Base-by-base conservation (phyloP, 176 grass and related monocot genomes). In the Saccharum officinarum region DNA sequence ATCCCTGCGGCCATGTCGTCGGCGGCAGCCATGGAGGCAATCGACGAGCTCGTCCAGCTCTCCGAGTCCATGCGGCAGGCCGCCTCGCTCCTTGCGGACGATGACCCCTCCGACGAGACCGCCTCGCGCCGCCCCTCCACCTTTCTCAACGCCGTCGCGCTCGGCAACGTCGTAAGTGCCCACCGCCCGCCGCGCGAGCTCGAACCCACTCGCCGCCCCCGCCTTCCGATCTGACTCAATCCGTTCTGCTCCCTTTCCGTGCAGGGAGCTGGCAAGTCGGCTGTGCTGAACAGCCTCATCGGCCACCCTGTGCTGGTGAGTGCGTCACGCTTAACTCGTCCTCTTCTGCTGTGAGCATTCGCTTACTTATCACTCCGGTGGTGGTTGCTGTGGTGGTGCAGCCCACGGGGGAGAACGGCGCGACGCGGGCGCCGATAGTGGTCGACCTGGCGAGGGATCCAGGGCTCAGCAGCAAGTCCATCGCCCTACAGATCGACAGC, bases 391-490 rank as follows among this genome's bases (percentile, higher is more conserved):
- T 70, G 47, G 57, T 88, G 46, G 81, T 75, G 74, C 85, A 98
- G 96, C 96, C 96, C 47, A 98, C 93, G 37, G 96, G 96, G 61
- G 96, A 98, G 87, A 98, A 98, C 61, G 96, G 93, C 17, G 96
- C 96, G 7, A 98, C 96, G 36, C 91, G 96, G 80, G 93, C 96
- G 36, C 93, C 96, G 2, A 95, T 98, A 69, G 90, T 86, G 50
- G 75, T 98, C 61, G 96, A 95, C 89, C 83, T 98, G 54, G 86
- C 89, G 67, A 85, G 83, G 80, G 96, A 98, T 87, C 83, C 81
- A 52, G 94, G 93, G 20, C 85, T 98, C 26, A 95, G 85, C 80
- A 90, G 36, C 83, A 98, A 95, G 87, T 98, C 91, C 67, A 98
- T 98, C 26, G 90, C 95, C 52, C 84, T 98, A 46, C 95, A 95